These are phyloP conservation scores for Plantago lanceolata DNA, from an alignment of 305 asterid species.

Conservation along the genomic window DNA sequence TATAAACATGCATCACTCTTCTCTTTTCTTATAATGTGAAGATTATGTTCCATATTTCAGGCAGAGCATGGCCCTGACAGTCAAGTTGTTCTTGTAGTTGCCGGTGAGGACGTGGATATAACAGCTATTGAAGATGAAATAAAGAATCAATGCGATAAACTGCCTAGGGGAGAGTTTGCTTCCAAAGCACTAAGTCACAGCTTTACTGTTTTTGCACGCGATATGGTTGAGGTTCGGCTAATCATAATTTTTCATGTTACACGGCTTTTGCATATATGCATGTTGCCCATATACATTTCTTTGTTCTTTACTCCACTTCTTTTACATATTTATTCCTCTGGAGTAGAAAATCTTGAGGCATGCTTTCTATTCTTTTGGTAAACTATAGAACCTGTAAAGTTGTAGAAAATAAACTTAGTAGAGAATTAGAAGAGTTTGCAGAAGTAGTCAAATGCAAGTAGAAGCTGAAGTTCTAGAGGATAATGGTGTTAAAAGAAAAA, in stretches of 20 bases:
- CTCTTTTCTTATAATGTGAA: slow-evolving; percentile 15
- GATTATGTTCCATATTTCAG: slow-evolving; percentile 37
- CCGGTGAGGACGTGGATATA: slow-evolving; percentile 72
- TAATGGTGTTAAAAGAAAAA: no score
- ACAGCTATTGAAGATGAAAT: slow-evolving; percentile 63
- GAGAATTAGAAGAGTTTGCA: no score
- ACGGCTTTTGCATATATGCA: background rate
- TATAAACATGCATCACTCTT: slow-evolving; percentile 2
- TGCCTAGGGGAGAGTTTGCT: slow-evolving; percentile 85
- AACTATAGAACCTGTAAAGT: no score
- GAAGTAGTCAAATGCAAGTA: no score
- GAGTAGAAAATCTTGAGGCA: background rate
- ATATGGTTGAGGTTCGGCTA: slow-evolving; percentile 73
- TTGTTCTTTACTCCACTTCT: no score
- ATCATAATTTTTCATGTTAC: slow-evolving; percentile 11
- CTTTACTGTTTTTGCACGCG: slow-evolving; percentile 73
- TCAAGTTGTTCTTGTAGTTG: slow-evolving; percentile 90
- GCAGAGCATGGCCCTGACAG: slow-evolving; percentile 99
- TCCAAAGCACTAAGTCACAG: slow-evolving; percentile 83
- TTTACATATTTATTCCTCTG: background rate
- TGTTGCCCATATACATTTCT: background rate
- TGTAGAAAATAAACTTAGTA: no score
- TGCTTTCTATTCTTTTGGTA: no score
- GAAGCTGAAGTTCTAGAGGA: no score
- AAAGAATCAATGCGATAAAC: slow-evolving; percentile 68